These are phyloP conservation scores for Fraxinus dipetala DNA, from an alignment of 305 asterid species.

Conservation along the genomic window DNA sequence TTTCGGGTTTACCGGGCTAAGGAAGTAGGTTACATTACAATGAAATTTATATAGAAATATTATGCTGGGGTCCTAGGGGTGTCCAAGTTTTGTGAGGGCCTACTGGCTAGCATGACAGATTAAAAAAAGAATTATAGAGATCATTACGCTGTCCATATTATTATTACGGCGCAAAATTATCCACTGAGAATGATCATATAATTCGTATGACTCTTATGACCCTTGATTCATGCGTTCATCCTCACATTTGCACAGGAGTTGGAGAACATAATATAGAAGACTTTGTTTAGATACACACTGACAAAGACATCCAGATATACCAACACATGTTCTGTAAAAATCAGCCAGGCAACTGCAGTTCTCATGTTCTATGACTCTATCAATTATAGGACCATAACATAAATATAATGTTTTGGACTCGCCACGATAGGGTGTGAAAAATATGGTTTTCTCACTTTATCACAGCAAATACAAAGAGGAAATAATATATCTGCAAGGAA, in stretches of 20 bases:
- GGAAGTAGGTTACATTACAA: not conserved
- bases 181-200: not conserved
- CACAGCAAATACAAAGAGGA: not conserved
- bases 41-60: not conserved
- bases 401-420: not conserved
- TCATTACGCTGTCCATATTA: not conserved
- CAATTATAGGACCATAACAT: not conserved
- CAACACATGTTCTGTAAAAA: not conserved
- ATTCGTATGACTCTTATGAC: not conserved
- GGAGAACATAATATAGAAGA: not conserved
- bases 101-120: not conserved
- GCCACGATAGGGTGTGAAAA: too few relatives aligned
- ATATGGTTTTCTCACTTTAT: not conserved
- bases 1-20: too few relatives aligned
- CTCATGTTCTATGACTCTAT: not conserved
- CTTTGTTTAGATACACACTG: not conserved
- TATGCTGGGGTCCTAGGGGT: not conserved
- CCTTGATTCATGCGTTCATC: not conserved
- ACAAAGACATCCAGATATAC: not conserved
- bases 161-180: not conserved
- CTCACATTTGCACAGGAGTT: not conserved
- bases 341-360: not conserved
- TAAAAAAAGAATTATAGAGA: not conserved
- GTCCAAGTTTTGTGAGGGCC: not conserved
- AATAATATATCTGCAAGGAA: not conserved